phyloP scores from a whole-genome alignment of 768 basidiomycete genomes.

The Russula lepida region DNA sequence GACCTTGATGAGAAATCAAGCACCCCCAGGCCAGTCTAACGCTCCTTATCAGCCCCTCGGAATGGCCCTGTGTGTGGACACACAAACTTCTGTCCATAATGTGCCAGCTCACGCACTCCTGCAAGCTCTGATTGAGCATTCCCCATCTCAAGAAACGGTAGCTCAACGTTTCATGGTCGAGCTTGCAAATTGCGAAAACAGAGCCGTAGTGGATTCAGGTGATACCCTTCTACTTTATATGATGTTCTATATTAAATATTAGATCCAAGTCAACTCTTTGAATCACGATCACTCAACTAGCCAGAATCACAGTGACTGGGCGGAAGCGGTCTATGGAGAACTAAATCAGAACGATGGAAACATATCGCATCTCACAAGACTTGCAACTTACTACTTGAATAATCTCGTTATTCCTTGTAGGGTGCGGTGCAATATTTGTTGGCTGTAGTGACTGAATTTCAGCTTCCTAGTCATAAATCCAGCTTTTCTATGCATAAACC shows the following conservation, averaged over 20 bases:
- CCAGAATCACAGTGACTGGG: neutral
- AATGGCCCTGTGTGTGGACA: neutral
- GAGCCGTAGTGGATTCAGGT: neutral
- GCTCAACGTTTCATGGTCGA: neutral
- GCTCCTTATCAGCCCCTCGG: neutral
- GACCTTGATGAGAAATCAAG: too few relatives aligned
- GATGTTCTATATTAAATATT: neutral
- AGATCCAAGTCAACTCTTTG: neutral
- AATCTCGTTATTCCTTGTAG: neutral
- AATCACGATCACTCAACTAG: neutral
- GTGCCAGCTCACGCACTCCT: too few relatives aligned
- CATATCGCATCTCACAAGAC: neutral
- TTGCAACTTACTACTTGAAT: neutral
- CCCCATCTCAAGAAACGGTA: neutral
- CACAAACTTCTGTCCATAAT: too few relatives aligned
- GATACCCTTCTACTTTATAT: neutral
- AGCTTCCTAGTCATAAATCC: too few relatives aligned
- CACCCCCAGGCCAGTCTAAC: too few relatives aligned
- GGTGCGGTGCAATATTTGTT: neutral
- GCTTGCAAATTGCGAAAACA: neutral
- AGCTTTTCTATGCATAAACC: too few relatives aligned
- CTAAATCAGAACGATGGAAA: too few relatives aligned
- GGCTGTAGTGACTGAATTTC: too few relatives aligned
- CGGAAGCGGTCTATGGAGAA: neutral
- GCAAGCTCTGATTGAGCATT: neutral